Evolutionary conservation across 176 grass and related monocot genomes (phyloP), one percentile per base, ranked within the genome.

Genomic region (Secale cereale): DNA sequence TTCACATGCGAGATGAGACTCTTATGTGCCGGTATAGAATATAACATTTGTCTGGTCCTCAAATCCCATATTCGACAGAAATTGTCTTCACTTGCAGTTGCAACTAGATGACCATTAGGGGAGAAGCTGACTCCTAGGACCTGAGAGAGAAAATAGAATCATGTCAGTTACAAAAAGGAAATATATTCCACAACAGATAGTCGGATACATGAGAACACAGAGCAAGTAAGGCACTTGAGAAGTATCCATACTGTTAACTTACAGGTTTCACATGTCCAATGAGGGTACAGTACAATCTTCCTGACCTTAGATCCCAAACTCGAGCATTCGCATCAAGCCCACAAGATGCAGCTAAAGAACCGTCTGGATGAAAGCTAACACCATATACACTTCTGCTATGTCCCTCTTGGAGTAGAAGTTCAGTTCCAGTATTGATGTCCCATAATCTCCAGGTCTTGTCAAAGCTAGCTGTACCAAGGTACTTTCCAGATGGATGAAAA

Each of bases 401-500:
- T 12, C 96, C 96, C 60, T 98, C 96, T 90, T 98, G 96, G 39
- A 98, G 92, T 74, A 98, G 86, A 76, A 98, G 76, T 63, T 98
- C 96, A 59, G 84, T 91, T 59, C 96, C 91, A 36, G 96, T 94
- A 81, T 76, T 83, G 36, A 95, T 45, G 50, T 98, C 96, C 96
- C 96, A 98, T 65, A 95, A 78, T 88, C 96, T 90, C 96, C 96
- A 98, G 19, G 96, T 98, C 84, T 95, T 98, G 86, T 98, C 96
- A 81, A 92, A 98, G 78, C 96, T 95, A 90, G 96, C 89, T 79
- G 96, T 98, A 76, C 89, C 96, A 35, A 98, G 82, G 80, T 98
- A 98, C 67, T 89, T 94, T 65, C 96, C 96, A 66, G 96, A 98
- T 74, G 96, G 96, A 90, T 98, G 96, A 78, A 98, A 98, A 81